A percentile compares a stretch with the other conserved stretches of the same genome.
Conservation (phyloP, 2,329 filamentous ascomycete species). For the Fonsecaea nubica region DNA sequence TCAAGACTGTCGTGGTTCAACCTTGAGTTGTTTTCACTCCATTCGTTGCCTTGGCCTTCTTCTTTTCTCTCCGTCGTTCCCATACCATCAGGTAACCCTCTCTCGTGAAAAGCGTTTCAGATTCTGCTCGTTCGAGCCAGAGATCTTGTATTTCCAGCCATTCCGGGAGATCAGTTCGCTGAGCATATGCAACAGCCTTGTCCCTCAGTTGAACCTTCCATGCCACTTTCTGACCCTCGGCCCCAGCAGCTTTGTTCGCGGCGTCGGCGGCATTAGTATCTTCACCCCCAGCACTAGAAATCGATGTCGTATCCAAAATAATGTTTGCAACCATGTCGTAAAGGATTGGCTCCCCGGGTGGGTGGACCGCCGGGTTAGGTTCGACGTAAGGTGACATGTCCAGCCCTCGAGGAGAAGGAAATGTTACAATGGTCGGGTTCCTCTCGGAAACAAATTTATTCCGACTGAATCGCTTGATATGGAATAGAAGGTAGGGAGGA, state of each 20-base stretch:
- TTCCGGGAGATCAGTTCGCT: slow-evolving; percentile 64
- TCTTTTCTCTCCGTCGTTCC: slow-evolving; percentile 74
- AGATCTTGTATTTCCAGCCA: slow-evolving; percentile 96
- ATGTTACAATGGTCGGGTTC: slow-evolving; percentile 98
- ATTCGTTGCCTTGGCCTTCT: slow-evolving; percentile 50
- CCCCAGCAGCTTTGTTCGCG: slow-evolving; percentile 70
- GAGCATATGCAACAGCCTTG: slow-evolving; percentile 56
- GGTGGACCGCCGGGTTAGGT: slow-evolving; percentile 74
- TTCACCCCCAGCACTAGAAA: slow-evolving; percentile 65
- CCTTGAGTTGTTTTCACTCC: slow-evolving; percentile 5
- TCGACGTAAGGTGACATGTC: slow-evolving; percentile 92
- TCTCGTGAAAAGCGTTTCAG: slow-evolving; percentile 86
- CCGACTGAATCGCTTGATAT: slow-evolving; percentile 94
- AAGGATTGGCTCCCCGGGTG: slow-evolving; percentile 80
- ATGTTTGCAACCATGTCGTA: slow-evolving; percentile 98
- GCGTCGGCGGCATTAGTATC: slow-evolving; percentile 48
- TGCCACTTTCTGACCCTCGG: slow-evolving; percentile 87
- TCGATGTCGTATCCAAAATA: slow-evolving; percentile 58
- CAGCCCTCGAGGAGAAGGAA: slow-evolving; percentile 80
- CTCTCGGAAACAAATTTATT: slow-evolving; percentile 97
- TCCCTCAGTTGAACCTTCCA: slow-evolving; percentile 94
- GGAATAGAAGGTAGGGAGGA: slow-evolving; percentile 88
- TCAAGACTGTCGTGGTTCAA: neutral
- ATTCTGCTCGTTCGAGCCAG: slow-evolving; percentile 87
- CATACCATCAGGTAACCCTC: slow-evolving; percentile 97